These are phyloP conservation scores for Breviolum minutum DNA, from an alignment of 73 alveolate species.

Conservation along the genomic window DNA sequence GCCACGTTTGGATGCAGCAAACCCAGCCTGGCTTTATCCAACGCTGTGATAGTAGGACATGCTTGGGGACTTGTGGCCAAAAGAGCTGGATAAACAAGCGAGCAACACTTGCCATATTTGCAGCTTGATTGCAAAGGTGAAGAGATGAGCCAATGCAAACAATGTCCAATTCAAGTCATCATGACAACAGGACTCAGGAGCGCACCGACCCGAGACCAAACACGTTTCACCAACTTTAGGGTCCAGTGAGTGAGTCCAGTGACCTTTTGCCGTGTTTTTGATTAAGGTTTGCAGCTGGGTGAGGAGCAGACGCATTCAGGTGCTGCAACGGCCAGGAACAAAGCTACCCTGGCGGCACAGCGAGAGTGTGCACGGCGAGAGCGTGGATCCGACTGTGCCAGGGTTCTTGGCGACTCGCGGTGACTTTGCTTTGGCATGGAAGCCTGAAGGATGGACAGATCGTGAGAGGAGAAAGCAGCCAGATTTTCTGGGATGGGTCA, in stretches of 20 bases:
- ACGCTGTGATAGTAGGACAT: not conserved
- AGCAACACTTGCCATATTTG: not conserved
- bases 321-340: too few species aligned
- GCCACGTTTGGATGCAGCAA: slow-evolving; percentile 36
- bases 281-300: not conserved
- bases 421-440: slow-evolving; percentile 25
- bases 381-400: not conserved
- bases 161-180: too few species aligned
- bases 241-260: not conserved
- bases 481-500: slow-evolving; percentile 35
- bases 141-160: too few species aligned
- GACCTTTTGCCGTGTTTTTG: not conserved
- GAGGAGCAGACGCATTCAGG: not conserved
- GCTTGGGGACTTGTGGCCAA: not conserved
- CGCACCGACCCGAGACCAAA: too few species aligned
- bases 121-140: not conserved
- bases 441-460: slow-evolving; percentile 40
- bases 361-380: not conserved
- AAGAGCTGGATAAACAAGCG: not conserved
- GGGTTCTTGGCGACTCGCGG: not conserved
- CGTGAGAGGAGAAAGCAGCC: not conserved
- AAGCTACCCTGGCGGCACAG: not conserved
- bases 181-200: too few species aligned
- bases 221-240: too few species aligned
- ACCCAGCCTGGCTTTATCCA: not conserved